Conservation (phyloP, 306 rosid species). For the Lagenaria siceraria region DNA sequence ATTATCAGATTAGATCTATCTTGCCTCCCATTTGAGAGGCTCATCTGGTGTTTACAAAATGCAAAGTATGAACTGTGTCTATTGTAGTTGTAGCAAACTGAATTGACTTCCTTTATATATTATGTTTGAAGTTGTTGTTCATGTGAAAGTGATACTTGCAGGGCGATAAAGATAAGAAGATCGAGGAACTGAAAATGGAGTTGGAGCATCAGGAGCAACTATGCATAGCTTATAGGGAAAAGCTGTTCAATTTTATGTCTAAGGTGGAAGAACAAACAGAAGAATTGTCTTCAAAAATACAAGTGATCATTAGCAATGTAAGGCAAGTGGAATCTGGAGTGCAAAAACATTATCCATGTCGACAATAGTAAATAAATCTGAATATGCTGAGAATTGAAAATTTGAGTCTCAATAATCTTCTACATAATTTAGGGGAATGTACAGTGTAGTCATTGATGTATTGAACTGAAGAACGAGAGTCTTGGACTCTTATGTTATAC, state of each 20-base stretch:
- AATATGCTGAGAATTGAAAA: neutral
- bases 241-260: constrained; percentile 46
- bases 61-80: neutral
- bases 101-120: neutral
- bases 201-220: constrained; percentile 65
- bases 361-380: constrained; percentile 1
- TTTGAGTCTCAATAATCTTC: neutral
- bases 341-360: constrained; percentile 21
- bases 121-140: neutral
- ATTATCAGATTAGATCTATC: neutral
- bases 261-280: constrained; percentile 57
- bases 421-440: neutral
- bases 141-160: constrained; percentile 13
- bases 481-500: neutral
- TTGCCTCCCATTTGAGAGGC: neutral
- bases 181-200: constrained; percentile 72
- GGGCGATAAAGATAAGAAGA: constrained; percentile 81
- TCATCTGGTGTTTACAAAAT: neutral
- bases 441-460: neutral
- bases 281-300: constrained; percentile 56
- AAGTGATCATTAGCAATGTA: constrained; percentile 46
- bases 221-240: constrained; percentile 58
- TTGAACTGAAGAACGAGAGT: neutral
- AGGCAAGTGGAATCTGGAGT: constrained; percentile 60
- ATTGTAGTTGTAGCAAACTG: neutral